A percentile compares a stretch with the other conserved stretches of the same genome.
phyloP scores from a whole-genome alignment of 2,329 filamentous ascomycete genomes.

The Hypoxylon sp. region DNA sequence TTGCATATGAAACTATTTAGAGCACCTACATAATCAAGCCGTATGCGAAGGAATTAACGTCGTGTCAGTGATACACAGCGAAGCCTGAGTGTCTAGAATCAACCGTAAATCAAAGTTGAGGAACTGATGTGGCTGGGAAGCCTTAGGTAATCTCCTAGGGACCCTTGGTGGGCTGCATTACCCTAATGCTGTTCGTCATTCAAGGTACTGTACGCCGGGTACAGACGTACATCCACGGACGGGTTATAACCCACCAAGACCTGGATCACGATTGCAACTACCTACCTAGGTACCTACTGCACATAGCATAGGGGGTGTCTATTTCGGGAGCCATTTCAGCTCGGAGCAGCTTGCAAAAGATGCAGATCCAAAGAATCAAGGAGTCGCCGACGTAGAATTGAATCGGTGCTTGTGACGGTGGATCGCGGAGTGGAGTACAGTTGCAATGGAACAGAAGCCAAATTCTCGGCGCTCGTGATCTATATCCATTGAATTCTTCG shows the following conservation, averaged over 20 bases:
- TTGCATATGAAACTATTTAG: not conserved
- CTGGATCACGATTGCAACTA: no score
- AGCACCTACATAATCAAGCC: no score
- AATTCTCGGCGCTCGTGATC: constrained; percentile 23
- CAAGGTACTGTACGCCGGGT: not conserved
- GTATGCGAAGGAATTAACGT: no score
- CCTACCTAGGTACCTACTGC: not conserved
- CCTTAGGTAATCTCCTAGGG: not conserved
- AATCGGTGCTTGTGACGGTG: not conserved
- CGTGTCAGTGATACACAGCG: no score
- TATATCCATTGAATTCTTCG: constrained; percentile 12
- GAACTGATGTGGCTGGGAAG: not conserved
- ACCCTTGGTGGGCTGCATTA: not conserved
- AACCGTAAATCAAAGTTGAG: not conserved
- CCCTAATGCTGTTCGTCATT: not conserved
- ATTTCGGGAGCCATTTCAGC: not conserved
- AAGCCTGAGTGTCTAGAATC: no score
- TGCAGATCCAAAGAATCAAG: not conserved
- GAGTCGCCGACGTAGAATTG: not conserved
- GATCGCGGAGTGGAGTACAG: constrained; percentile 16
- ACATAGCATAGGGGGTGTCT: not conserved
- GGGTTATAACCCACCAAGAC: not conserved
- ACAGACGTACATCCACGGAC: not conserved
- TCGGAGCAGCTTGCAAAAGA: not conserved
- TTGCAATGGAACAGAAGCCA: constrained; percentile 11